Percentiles rank a stretch among this genome's conserved stretches.
Evolutionary conservation across 2,329 filamentous ascomycete species (phyloP).

Genomic region (Orbilia oligospora): DNA sequence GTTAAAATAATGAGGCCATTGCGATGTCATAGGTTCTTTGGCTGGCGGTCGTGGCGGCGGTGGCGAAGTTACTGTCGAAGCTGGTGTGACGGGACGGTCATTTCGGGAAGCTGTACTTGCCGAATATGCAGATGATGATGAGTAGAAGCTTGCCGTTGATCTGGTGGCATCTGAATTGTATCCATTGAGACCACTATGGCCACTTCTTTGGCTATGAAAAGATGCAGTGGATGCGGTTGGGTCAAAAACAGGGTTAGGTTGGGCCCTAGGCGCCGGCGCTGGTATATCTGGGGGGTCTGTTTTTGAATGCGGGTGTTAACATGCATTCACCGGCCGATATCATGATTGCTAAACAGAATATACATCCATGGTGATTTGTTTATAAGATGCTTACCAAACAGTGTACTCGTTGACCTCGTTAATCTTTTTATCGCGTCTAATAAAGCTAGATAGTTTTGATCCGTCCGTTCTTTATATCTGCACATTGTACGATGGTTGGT

Average conservation of each 20-base stretch:
- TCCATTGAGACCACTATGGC: slow-evolving; percentile 20
- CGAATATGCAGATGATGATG: slow-evolving; percentile 29
- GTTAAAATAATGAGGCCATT: slow-evolving; percentile 29
- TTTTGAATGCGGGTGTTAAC: neutral
- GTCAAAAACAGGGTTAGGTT: slow-evolving; percentile 8
- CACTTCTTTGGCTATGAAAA: slow-evolving; percentile 33
- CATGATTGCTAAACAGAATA: neutral
- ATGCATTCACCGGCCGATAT: no score
- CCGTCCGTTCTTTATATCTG: slow-evolving; percentile 43
- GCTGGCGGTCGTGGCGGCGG: slow-evolving; percentile 39
- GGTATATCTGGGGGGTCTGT: slow-evolving; percentile 42
- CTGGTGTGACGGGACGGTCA: slow-evolving; percentile 18
- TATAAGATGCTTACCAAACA: slow-evolving; percentile 56
- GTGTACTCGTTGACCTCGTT: slow-evolving; percentile 46
- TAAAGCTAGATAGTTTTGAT: slow-evolving; percentile 50
- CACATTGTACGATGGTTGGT: slow-evolving; percentile 56
- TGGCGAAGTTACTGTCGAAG: slow-evolving; percentile 1
- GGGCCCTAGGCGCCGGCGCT: neutral
- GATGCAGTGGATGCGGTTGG: slow-evolving; percentile 39
- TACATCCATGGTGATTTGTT: no score
- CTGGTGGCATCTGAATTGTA: slow-evolving; percentile 19
- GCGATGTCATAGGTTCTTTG: slow-evolving; percentile 33
- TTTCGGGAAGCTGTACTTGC: slow-evolving; percentile 13
- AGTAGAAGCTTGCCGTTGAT: slow-evolving; percentile 30
- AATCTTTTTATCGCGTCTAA: slow-evolving; percentile 52